A percentile compares a stretch with the other conserved stretches of the same genome.
Evolutionary conservation across 352 stramenopile species (phyloP).

Genomic region (Pythium biforme): DNA sequence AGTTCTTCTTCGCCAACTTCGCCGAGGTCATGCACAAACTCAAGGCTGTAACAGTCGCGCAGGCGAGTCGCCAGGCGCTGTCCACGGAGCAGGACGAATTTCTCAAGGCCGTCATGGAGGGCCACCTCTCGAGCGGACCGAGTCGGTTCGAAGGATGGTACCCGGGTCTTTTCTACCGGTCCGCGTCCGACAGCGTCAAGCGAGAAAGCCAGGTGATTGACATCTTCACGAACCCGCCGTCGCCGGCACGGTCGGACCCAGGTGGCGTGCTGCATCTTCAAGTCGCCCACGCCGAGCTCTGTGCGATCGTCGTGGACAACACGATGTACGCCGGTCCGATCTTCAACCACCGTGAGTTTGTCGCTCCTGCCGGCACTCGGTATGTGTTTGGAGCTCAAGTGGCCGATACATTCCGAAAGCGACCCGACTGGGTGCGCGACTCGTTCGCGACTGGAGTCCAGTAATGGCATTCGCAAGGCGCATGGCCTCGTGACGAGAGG

Average conservation of each 20-base stretch:
- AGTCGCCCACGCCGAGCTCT: conserved; percentile 24
- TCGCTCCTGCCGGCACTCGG: conserved; percentile 25
- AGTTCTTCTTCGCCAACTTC: conserved; percentile 22
- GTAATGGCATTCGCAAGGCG: background rate
- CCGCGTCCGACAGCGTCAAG: conserved; percentile 28
- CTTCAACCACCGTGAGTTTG: conserved; percentile 37
- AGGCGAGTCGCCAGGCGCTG: conserved; percentile 3
- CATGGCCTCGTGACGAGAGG: too few species aligned
- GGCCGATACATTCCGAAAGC: background rate
- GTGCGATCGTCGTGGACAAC: conserved; percentile 31
- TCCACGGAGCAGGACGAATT: conserved; percentile 17
- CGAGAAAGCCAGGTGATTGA: conserved; percentile 30
- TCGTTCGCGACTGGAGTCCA: conserved; percentile 16
- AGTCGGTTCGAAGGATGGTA: conserved; percentile 32
- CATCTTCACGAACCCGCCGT: conserved; percentile 31
- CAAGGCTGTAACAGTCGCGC: conserved; percentile 8
- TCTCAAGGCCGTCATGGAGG: conserved; percentile 27
- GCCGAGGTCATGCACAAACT: conserved; percentile 12
- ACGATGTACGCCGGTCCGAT: conserved; percentile 34
- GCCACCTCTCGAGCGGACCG: conserved; percentile 14
- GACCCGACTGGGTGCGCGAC: conserved; percentile 16
- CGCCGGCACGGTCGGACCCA: conserved; percentile 25
- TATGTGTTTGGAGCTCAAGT: conserved; percentile 20
- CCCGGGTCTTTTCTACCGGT: conserved; percentile 29
- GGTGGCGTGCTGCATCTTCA: conserved; percentile 33